Evolutionary conservation across 768 basidiomycete species (phyloP).

Genomic region (Termitomyces sp.): DNA sequence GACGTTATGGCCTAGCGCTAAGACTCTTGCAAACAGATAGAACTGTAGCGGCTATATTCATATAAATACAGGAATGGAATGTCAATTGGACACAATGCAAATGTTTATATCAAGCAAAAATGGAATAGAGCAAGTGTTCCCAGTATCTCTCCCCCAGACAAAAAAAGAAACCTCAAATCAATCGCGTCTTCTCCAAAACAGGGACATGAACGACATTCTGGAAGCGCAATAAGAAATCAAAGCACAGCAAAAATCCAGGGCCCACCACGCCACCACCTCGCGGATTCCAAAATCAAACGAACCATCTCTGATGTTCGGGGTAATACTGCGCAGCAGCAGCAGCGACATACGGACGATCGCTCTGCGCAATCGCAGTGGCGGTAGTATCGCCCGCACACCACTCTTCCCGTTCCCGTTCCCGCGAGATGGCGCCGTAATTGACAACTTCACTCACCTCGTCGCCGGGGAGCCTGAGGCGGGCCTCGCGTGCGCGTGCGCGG

Average conservation of each 20-base stretch:
- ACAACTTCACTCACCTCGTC: constrained; percentile 47
- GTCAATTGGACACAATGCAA: not conserved
- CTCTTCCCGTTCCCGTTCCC: constrained; percentile 1
- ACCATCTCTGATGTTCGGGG: constrained; percentile 34
- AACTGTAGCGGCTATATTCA: not conserved
- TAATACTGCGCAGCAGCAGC: constrained; percentile 20
- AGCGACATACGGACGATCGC: constrained; percentile 1
- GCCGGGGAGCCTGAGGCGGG: constrained; percentile 40
- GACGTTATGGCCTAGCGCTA: not conserved
- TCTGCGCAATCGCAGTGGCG: not conserved
- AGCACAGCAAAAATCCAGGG: not conserved
- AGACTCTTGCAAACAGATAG: not conserved
- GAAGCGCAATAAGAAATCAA: not conserved
- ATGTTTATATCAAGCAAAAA: not conserved
- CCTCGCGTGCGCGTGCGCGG: constrained; percentile 34
- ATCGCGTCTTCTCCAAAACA: constrained; percentile 17
- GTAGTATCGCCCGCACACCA: not conserved
- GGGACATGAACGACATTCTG: constrained; percentile 12
- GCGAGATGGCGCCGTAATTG: constrained; percentile 35
- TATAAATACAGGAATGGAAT: not conserved
- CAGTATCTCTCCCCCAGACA: not conserved
- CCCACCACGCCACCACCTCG: constrained; percentile 14
- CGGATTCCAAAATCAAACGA: constrained; percentile 10
- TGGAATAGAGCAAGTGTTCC: not conserved
- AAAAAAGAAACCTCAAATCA: not conserved